phyloP scores from a whole-genome alignment of 768 basidiomycete species.

The Tulasnella sp. region DNA sequence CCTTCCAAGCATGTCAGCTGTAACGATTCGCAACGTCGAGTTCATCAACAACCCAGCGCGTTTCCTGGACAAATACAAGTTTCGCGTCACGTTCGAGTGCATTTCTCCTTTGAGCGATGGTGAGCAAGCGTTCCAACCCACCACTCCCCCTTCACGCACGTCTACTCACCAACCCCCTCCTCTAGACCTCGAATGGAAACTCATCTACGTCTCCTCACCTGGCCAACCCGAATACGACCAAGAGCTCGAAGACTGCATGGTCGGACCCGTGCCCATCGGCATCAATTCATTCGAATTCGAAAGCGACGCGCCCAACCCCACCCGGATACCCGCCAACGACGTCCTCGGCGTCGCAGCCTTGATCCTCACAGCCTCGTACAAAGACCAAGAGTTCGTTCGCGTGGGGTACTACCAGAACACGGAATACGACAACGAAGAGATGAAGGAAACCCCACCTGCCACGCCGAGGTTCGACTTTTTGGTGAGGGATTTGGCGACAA shows the following conservation, averaged over 20 bases:
- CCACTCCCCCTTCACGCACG: not conserved
- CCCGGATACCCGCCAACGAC: constrained; percentile 76
- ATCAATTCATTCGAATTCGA: constrained; percentile 97
- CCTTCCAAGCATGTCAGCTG: constrained; percentile 23
- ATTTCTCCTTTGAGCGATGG: constrained; percentile 86
- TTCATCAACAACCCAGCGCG: constrained; percentile 90
- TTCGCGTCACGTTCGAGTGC: constrained; percentile 95
- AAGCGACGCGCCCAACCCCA: constrained; percentile 72
- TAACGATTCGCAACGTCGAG: constrained; percentile 38
- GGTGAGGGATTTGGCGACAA: constrained; percentile 79
- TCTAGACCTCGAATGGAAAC: constrained; percentile 92
- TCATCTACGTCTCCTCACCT: constrained; percentile 94
- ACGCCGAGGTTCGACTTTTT: constrained; percentile 67
- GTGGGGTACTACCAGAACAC: constrained; percentile 99
- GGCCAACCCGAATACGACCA: constrained; percentile 89
- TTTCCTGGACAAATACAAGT: constrained; percentile 85
- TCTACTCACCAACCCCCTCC: not conserved
- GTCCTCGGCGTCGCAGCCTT: constrained; percentile 96
- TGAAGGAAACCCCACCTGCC: constrained; percentile 65
- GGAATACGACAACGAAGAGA: constrained; percentile 92
- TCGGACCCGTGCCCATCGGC: constrained; percentile 94
- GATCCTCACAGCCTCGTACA: constrained; percentile 92
- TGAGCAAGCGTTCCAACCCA: constrained; percentile 30
- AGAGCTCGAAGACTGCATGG: constrained; percentile 94
- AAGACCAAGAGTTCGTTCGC: constrained; percentile 95